Percentiles rank a stretch among this genome's conserved stretches.
Conservation (phyloP, 1,139 yeast species). For the Hansenula lynferdii region DNA sequence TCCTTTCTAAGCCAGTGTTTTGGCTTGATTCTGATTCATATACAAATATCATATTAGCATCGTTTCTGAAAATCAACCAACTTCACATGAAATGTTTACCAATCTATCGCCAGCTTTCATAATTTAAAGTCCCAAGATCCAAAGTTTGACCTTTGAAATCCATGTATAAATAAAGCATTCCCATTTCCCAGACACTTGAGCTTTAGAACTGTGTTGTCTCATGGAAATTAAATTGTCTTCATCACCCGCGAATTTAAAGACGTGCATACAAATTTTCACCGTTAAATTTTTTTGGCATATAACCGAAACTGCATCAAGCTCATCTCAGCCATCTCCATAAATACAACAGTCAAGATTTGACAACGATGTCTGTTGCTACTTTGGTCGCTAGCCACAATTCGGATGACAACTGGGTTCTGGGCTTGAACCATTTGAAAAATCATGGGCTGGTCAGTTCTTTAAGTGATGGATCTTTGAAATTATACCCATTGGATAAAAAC, state of each 20-base stretch:
- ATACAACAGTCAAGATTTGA: background rate
- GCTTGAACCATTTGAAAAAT: constrained; percentile 29
- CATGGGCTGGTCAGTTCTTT: constrained; percentile 41
- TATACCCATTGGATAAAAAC: constrained; percentile 28
- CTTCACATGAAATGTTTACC: too few relatives aligned
- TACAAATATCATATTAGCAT: too few relatives aligned
- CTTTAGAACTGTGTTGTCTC: background rate
- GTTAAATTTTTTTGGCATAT: background rate
- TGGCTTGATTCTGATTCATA: too few relatives aligned
- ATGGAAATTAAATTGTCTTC: background rate
- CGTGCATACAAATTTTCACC: background rate
- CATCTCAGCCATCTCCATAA: background rate
- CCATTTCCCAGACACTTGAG: too few relatives aligned
- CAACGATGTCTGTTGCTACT: constrained; percentile 18
- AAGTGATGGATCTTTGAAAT: constrained; percentile 42
- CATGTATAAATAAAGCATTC: too few relatives aligned
- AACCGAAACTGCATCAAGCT: background rate
- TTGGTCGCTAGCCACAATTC: constrained; percentile 17
- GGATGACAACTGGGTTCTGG: constrained; percentile 47
- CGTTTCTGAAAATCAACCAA: too few relatives aligned
- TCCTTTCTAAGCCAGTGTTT: too few relatives aligned
- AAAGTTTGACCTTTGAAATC: too few relatives aligned
- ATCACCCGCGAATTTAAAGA: background rate
- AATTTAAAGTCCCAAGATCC: too few relatives aligned
- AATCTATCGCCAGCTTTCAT: too few relatives aligned